Base-by-base conservation (phyloP, 257 asterid species). In the Parsonsia alboflavescens region DNA sequence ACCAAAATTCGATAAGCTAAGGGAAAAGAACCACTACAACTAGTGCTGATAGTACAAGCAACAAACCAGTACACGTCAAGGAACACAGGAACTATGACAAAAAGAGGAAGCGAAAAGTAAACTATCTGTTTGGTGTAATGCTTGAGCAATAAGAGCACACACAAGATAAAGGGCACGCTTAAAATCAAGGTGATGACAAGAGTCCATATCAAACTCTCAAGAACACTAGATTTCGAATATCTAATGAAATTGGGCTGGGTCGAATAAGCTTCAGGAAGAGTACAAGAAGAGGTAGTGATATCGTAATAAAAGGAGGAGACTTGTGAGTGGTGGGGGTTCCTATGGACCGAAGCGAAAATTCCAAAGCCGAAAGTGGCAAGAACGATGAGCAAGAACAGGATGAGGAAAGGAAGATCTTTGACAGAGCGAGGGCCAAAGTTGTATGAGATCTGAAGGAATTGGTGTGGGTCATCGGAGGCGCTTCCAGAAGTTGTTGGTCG, bases 381-480 rank as follows among this genome's bases (percentile, higher is more conserved):
- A 10, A 94, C 82, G 72, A 94, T 81, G 53, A 90, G 84, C 16
- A 36, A 28, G 75, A 90, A 94, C 56, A 94, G 90, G 67, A 90
- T 30, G 24, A 92, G 91, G 52, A 89, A 90, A 22, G 93, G 88
- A 33, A 85, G 75, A 82, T 94, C 97, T 75, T 89, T 92, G 76
- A 87, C 63, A 2, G 87, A 33, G 12, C 99, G 95, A 75, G 81
- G 88, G 73, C 92, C 97, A 70, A 84, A 80, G 74, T 88, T 94
- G 89, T 88, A 94, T 36, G 99, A 90, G 91, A 94, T 94, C 93
- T 94, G 97, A 65, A 88, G 92, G 86, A 82, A 87, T 62, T 87
- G 95, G 36, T 93, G 42, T 53, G 81, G 92, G 83, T 88, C 92
- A 15, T 85, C 90, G 42, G n/a, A n/a, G n/a, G 82, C 84, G 75